Evolutionary conservation across 208 protist species (phyloP), one percentile per base, ranked within the genome.

Genomic region (Leishmania arabica): DNA sequence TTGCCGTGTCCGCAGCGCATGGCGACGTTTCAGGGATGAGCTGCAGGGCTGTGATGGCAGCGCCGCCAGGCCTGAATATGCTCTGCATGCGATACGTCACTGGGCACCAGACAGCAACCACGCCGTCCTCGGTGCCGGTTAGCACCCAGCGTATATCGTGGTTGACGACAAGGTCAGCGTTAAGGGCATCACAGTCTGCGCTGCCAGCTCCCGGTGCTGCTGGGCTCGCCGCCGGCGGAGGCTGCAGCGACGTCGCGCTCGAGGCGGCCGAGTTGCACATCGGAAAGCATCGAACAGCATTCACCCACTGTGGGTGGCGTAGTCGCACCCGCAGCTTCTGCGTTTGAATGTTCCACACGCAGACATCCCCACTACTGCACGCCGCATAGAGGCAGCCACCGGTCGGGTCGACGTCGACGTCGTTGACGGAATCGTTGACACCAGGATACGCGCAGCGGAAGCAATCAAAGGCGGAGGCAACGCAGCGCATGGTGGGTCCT

Each of bases 281-380:
- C 15, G 89, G 89, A 62, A 88, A 92, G 72, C 89, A 90, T 4
- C 87, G 86, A 7, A 89, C 82, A 5, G 84, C 81, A 80, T 92
- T 92, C 37, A 90, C 87, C 83, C 89, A 89, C 17, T 80, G 66
- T 19, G 78, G 62, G 66, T 87, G 86, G 3, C 84, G 58, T 42
- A 92, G 60, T 34, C 79, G 75, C n/a, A 85, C 86, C 9, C 79
- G n/a, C 4, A 86, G 79, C 37, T 84, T 69, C 56, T 79, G 82
- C 17, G 81, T 80, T 5, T 54, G 58, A 1, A 90, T 79, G 45
- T 90, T 75, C 87, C 89, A 92, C 27, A 92, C 82, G 11, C 77
- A 75, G 3, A 90, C 82, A 19, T 86, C 89, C 17, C 84, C 81
- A 60, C 56, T 81, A 64, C 77, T 83, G 75, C 81, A 81, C 19